Evolutionary conservation across 768 basidiomycete genomes (phyloP), one percentile per base, ranked within the genome.

Genomic region (Tylopilus rubrobrunneus): DNA sequence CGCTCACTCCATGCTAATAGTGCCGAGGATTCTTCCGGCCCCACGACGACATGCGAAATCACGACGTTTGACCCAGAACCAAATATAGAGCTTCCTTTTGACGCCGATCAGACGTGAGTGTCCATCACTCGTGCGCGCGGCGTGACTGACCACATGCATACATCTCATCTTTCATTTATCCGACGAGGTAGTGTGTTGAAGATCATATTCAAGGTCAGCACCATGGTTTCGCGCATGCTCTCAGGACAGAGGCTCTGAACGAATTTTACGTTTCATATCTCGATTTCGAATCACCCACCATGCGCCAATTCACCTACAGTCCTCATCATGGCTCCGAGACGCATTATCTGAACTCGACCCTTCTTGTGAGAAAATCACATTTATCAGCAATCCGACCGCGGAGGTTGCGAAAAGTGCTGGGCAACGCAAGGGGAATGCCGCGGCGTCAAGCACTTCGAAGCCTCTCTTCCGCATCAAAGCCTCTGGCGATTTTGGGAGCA

Each of bases 271-370:
- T 45, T 37, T 29, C 4, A 36, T 17, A 8, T 48, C 44, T 31
- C 29, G 15, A 34, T 10, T 57, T 34, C 34, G 41, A 47, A 36
- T 37, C 23, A 45, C 14, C 29, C 25, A 28, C 43, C 41, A 14
- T 19, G 43, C 31, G 33, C n/a, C 25, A n/a, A n/a, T 21, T 52
- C 77, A 25, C 27, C n/a, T 15, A 17, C 51, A 70, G 69, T 70
- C 68, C 82, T 96, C 95, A 3, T 94, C 89, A 6, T 95, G 93
- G 91, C 85, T 98, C 33, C 85, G 90, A 41, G 93, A 97, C 55
- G 93, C 95, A 0, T 79, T 98, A 14, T 85, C 86, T 11, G 96
- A 98, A 65, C 77, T 99, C 14, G 94, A 98, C 60, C 82, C 92
- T 17, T 89, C 92, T 0, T 92, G 87, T 66, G 85, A 91, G 41